phyloP scores from a whole-genome alignment of 2,329 filamentous ascomycete genomes.

The Tympanopsis confertula region DNA sequence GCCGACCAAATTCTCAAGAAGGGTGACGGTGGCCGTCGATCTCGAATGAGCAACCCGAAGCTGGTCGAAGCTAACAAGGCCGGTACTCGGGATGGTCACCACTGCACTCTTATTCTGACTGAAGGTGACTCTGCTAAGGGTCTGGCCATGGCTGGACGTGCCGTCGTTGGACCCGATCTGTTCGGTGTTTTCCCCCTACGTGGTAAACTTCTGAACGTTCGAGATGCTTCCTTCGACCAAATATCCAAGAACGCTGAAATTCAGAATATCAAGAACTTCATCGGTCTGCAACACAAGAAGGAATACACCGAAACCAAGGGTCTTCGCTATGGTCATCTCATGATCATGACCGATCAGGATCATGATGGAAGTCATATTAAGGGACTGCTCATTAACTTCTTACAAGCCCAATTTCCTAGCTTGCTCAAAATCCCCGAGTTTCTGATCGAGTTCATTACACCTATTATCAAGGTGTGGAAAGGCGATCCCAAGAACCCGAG shows the following conservation, averaged over 20 bases:
- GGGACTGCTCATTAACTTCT: slow-evolving; percentile 93
- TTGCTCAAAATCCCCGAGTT: slow-evolving; percentile 83
- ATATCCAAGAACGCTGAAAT: slow-evolving; percentile 96
- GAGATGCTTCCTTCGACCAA: slow-evolving; percentile 87
- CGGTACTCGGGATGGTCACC: slow-evolving; percentile 78
- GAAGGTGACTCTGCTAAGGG: slow-evolving; percentile 99
- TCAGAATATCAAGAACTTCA: slow-evolving; percentile 98
- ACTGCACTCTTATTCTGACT: slow-evolving; percentile 89
- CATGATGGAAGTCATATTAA: slow-evolving; percentile 99
- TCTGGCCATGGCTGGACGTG: slow-evolving; percentile 83
- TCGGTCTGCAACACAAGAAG: slow-evolving; percentile 93
- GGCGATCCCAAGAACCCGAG: slow-evolving; percentile 78
- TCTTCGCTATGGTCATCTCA: slow-evolving; percentile 89
- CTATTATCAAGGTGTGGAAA: slow-evolving; percentile 97
- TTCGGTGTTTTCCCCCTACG: slow-evolving; percentile 95
- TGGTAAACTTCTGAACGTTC: slow-evolving; percentile 94
- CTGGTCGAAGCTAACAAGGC: slow-evolving; percentile 95
- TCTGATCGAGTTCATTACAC: slow-evolving; percentile 93
- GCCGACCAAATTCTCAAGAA: slow-evolving; percentile 92
- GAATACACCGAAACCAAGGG: slow-evolving; percentile 82
- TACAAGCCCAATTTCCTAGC: slow-evolving; percentile 90
- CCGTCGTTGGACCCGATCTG: slow-evolving; percentile 81
- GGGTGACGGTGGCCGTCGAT: slow-evolving; percentile 80
- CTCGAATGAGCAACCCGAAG: slow-evolving; percentile 93
- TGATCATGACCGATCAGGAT: slow-evolving; percentile 99